These are phyloP conservation scores for Lachancea meyersii DNA, from an alignment of 805 yeast genomes.

Conservation along the genomic window DNA sequence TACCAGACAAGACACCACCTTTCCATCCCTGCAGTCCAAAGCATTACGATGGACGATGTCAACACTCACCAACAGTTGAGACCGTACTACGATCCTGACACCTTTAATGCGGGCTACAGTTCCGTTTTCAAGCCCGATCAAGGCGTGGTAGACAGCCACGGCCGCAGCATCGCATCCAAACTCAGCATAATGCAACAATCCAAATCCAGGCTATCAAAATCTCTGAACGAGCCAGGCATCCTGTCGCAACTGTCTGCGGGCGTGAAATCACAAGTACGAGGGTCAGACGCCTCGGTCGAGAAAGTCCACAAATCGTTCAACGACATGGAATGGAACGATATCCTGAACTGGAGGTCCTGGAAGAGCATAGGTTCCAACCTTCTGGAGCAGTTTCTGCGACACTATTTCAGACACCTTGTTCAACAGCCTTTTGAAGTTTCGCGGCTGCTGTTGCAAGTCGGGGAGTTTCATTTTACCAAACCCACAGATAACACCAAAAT, in stretches of 20 bases:
- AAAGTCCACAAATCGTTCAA: conserved; percentile 9
- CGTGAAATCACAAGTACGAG: conserved; percentile 5
- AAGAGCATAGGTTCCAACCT: conserved; percentile 52
- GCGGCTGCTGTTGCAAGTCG: conserved; percentile 73
- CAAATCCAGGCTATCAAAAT: conserved; percentile 10
- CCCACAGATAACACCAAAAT: conserved; percentile 11
- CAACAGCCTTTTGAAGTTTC: conserved; percentile 88
- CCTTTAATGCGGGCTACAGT: conserved; percentile 58
- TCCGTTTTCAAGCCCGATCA: conserved; percentile 56
- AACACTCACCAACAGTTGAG: conserved; percentile 34
- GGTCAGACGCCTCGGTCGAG: conserved; percentile 5
- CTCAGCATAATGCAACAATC: conserved; percentile 29
- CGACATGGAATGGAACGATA: conserved; percentile 61
- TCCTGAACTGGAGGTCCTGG: conserved; percentile 53
- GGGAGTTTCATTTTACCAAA: conserved; percentile 42
- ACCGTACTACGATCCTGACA: conserved; percentile 66
- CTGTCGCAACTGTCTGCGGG: conserved; percentile 10
- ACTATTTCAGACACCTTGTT: conserved; percentile 60
- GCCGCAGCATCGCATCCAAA: conserved; percentile 37
- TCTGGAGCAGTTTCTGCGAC: conserved; percentile 54
- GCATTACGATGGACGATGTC: conserved; percentile 10
- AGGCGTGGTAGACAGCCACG: conserved; percentile 49
- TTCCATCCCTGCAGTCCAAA: not conserved
- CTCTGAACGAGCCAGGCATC: conserved; percentile 5
- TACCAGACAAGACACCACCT: too few species aligned